Evolutionary conservation across 768 basidiomycete genomes (phyloP), one percentile per base, ranked within the genome.

Genomic region (Psilocybe subaeruginosa): DNA sequence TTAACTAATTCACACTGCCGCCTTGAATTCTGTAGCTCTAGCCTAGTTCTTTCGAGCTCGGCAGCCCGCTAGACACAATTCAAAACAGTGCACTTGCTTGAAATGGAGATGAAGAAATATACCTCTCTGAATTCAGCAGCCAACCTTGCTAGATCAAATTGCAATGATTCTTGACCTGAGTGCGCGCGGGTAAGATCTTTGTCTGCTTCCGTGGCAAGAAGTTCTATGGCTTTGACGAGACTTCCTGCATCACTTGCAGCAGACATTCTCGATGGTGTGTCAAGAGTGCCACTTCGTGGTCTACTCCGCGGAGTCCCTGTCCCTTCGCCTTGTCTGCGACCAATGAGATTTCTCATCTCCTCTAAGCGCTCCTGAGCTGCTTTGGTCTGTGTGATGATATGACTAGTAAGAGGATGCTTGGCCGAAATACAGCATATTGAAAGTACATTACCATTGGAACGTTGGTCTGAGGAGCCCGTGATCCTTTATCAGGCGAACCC

Each of bases 1-100:
- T 92, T 92, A 3, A 95, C 85, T 30, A 94, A 76, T 66, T 92
- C 92, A 62, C 87, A 89, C 71, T 93, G 91, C 16, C 91, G 83
- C 64, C 84, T 89, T 16, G 84, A 74, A 64, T 84, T 87, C 68
- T 88, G 84, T 31, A 95, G 78, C 63, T 94, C 92, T 29, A 82
- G 72, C 54, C 82, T 80, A 19, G 82, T 73, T 58, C 80, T 83
- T 67, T 90, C 89, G 3, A 92, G 75, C 58, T 93, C 90, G n/a
- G 70, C 65, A 1, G 78, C 76, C 74, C 83, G 85, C 90, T 93
- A 53, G 14, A 11, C 23, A 6, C 27, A 41, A 16, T 7, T 30
- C 64, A 27, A 49, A 23, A 41, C 37, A n/a, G 8, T 47, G 54
- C 16, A 14, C 11, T 31, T 16, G 11, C 33, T 35, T 35, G 33